Conservation (phyloP, 2,329 filamentous ascomycete species). For the Aureobasidium zeae region DNA sequence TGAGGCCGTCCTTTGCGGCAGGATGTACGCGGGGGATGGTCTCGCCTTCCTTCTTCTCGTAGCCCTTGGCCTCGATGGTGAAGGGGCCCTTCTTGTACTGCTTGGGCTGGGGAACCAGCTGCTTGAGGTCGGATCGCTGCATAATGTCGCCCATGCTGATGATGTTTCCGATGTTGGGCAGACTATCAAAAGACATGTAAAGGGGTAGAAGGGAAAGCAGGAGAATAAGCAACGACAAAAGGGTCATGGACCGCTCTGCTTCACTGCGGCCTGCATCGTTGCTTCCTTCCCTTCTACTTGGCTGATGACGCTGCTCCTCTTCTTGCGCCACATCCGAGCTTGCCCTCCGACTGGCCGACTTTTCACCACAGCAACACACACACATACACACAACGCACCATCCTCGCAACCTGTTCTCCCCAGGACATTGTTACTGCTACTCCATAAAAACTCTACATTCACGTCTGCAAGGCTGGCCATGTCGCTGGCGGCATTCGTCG, state of each 20-base stretch:
- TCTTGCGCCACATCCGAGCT: conserved; percentile 12
- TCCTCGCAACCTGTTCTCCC: conserved; percentile 4
- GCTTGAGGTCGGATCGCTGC: conserved; percentile 37
- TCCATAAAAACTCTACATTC: no score
- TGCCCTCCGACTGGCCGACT: neutral
- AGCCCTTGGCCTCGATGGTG: conserved; percentile 62
- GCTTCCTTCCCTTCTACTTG: neutral
- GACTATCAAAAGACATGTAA: conserved; percentile 17
- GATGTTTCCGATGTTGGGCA: conserved; percentile 6
- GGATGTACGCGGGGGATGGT: conserved; percentile 72
- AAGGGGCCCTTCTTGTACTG: conserved; percentile 58
- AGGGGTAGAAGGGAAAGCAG: neutral
- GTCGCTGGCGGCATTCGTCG: conserved; percentile 7
- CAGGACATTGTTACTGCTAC: no score
- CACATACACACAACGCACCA: no score
- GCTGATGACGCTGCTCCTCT: conserved; percentile 10
- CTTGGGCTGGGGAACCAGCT: conserved; percentile 39
- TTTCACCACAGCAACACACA: neutral
- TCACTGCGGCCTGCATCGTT: conserved; percentile 2
- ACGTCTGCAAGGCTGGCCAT: no score
- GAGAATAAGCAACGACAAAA: no score
- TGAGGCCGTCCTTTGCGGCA: conserved; percentile 60
- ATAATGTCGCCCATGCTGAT: conserved; percentile 28
- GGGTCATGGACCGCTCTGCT: no score
- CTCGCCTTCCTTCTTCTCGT: conserved; percentile 64